Evolutionary conservation across 805 yeast species (phyloP).

Genomic region (Wickerhamomyces sydowiorum): DNA sequence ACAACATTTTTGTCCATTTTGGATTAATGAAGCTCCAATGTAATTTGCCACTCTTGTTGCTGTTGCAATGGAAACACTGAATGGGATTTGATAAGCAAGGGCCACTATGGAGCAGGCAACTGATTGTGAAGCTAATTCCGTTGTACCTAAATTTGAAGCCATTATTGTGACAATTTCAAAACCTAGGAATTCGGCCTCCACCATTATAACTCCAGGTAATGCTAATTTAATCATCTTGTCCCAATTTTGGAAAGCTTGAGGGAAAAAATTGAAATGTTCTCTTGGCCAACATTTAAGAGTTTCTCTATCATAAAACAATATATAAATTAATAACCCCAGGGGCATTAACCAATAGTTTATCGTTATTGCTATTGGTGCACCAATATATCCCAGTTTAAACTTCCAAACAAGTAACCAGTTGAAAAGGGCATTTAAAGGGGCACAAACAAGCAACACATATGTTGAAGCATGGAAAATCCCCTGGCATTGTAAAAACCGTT

Average conservation of each 20-base stretch:
- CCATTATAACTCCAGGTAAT: constrained; percentile 66
- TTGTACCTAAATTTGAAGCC: constrained; percentile 64
- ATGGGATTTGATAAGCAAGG: constrained; percentile 63
- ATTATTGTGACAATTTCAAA: constrained; percentile 68
- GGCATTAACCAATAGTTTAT: constrained; percentile 68
- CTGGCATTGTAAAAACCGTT: constrained; percentile 80
- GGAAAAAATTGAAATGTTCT: constrained; percentile 24
- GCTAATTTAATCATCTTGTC: constrained; percentile 48
- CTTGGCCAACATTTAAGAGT: constrained; percentile 58
- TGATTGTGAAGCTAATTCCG: constrained; percentile 67
- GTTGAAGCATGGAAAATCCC: constrained; percentile 83
- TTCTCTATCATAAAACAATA: constrained; percentile 45
- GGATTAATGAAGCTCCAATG: constrained; percentile 51
- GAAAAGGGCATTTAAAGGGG: constrained; percentile 63
- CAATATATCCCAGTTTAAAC: constrained; percentile 70
- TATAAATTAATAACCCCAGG: constrained; percentile 15
- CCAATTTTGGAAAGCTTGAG: constrained; percentile 47
- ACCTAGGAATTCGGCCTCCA: constrained; percentile 71
- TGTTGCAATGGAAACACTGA: constrained; percentile 64
- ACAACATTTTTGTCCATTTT: constrained; percentile 40
- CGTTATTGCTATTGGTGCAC: constrained; percentile 76
- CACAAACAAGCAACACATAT: constrained; percentile 54
- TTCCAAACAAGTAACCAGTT: constrained; percentile 77
- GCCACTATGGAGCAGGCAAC: constrained; percentile 63
- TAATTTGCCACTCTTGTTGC: constrained; percentile 70